These are phyloP conservation scores for Fusarium brevicatenulatum DNA, from an alignment of 2,329 filamentous ascomycete genomes.

Conservation along the genomic window DNA sequence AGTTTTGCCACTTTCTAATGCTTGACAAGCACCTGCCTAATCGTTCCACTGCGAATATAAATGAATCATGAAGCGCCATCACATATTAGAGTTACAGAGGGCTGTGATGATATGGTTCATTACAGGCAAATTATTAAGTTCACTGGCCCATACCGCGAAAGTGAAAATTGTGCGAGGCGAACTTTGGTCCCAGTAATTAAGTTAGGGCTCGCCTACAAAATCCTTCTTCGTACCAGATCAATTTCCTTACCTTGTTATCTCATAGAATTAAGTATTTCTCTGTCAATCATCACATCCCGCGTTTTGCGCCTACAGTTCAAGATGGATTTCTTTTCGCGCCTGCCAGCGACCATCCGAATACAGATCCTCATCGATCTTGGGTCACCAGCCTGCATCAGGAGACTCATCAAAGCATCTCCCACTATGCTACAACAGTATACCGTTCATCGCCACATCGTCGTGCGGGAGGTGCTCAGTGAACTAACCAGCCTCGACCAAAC, in stretches of 20 bases:
- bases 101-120: too few species aligned
- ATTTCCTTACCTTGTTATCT: too few species aligned
- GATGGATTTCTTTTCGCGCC: neutral
- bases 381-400: neutral
- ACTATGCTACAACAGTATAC: slow-evolving; percentile 2
- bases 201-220: neutral
- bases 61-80: too few species aligned
- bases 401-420: neutral
- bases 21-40: neutral
- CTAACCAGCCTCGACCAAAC: neutral
- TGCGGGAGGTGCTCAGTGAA: neutral
- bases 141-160: fast-evolving
- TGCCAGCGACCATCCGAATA: neutral
- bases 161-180: neutral
- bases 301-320: neutral
- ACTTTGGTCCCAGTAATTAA: neutral
- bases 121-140: neutral
- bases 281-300: fast-evolving
- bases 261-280: too few species aligned
- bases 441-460: neutral
- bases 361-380: neutral
- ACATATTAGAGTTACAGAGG: neutral
- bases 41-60: neutral
- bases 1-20: fast-evolving
- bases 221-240: too few species aligned